phyloP scores from a whole-genome alignment of 1,284 basidiomycete species.

The Spongiforma sp. region DNA sequence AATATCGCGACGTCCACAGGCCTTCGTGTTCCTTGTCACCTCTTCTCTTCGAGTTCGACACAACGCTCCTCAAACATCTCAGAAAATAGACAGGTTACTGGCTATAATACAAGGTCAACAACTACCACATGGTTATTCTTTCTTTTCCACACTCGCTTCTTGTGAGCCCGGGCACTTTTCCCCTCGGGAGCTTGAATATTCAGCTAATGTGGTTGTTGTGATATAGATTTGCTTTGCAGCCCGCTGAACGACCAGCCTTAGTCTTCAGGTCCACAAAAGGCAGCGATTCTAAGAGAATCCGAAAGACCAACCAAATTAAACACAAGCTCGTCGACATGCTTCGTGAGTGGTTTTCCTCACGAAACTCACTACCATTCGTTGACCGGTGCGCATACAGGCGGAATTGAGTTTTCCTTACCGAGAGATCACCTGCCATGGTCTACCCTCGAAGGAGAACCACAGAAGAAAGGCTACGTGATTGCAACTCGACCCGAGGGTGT shows the following conservation, averaged over 20 bases:
- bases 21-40: neutral
- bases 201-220: neutral
- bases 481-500: constrained; percentile 15
- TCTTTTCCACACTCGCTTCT: too few relatives aligned
- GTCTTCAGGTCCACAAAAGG: neutral
- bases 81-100: too few relatives aligned
- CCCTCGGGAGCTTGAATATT: neutral
- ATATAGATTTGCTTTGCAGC: neutral
- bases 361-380: neutral
- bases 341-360: neutral
- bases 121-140: too few relatives aligned
- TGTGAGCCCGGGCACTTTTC: too few relatives aligned
- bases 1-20: neutral
- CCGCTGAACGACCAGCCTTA: neutral
- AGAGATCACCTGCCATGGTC: constrained; percentile 18
- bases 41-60: too few relatives aligned
- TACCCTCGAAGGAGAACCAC: constrained; percentile 3
- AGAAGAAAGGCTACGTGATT: constrained; percentile 11
- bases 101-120: too few relatives aligned
- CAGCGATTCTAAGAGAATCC: neutral
- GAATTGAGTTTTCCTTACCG: constrained; percentile 7
- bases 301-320: constrained; percentile 12
- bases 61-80: too few relatives aligned
- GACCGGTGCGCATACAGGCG: neutral
- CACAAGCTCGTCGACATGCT: constrained; percentile 18